Evolutionary conservation across 495 filamentous ascomycete species (phyloP).

Genomic region (Thozetella sp.): DNA sequence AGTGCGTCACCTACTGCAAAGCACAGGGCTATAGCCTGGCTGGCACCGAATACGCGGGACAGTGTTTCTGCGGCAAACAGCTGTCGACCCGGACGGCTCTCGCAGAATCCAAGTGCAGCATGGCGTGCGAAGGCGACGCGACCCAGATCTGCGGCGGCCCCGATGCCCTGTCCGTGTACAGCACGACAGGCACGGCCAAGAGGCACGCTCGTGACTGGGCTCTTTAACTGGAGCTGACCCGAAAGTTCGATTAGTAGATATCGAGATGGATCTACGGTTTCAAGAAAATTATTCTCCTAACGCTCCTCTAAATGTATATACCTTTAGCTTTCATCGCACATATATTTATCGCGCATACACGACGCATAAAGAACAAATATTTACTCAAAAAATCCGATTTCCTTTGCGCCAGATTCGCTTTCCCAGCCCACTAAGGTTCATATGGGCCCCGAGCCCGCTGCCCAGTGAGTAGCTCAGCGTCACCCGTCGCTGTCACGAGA

Average conservation of each 20-base stretch:
- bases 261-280: too few relatives aligned
- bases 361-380: too few relatives aligned
- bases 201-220: too few relatives aligned
- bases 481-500: constrained; percentile 43
- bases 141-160: constrained; percentile 46
- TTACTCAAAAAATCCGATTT: too few relatives aligned
- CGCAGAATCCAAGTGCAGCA: constrained; percentile 40
- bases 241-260: too few relatives aligned
- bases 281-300: too few relatives aligned
- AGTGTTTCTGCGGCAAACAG: constrained; percentile 66
- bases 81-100: constrained; percentile 34
- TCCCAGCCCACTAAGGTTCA: too few relatives aligned
- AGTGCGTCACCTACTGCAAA: constrained; percentile 60
- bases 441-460: constrained; percentile 43
- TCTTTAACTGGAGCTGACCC: too few relatives aligned
- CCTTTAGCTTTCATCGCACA: too few relatives aligned
- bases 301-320: too few relatives aligned
- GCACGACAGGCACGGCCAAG: constrained; percentile 23
- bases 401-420: too few relatives aligned
- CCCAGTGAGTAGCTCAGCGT: constrained; percentile 48
- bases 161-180: constrained; percentile 41
- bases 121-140: constrained; percentile 43
- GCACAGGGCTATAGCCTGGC: constrained; percentile 51
- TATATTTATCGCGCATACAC: too few relatives aligned
- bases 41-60: constrained; percentile 65